These are phyloP conservation scores for Phytophthora nicotianae DNA, from an alignment of 352 stramenopile species.

Conservation along the genomic window DNA sequence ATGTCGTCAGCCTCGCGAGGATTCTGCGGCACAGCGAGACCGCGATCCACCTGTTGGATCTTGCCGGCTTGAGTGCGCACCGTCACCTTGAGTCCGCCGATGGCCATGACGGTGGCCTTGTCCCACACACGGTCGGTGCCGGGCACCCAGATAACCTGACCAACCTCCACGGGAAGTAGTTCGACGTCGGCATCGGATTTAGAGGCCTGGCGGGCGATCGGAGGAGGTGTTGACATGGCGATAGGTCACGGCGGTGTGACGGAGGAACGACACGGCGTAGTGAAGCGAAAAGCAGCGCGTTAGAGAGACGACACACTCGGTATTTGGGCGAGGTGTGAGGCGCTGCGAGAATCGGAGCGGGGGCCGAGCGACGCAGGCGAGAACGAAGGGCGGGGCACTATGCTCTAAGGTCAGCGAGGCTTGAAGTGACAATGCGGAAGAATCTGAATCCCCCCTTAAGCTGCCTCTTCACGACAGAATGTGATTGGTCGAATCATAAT, in stretches of 20 bases:
- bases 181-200: slow-evolving; percentile 73
- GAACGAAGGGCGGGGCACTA: slow-evolving; percentile 7
- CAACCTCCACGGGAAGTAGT: slow-evolving; percentile 76
- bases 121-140: slow-evolving; percentile 80
- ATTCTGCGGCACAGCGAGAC: slow-evolving; percentile 74
- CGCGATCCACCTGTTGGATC: slow-evolving; percentile 86
- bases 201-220: slow-evolving; percentile 70
- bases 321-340: neutral
- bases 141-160: slow-evolving; percentile 78
- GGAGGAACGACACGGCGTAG: neutral
- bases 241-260: slow-evolving; percentile 4
- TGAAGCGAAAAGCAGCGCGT: slow-evolving; percentile 1
- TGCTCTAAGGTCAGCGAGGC: slow-evolving; percentile 24
- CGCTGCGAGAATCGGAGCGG: slow-evolving; percentile 1
- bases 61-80: slow-evolving; percentile 84
- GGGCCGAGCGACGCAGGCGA: slow-evolving; percentile 2
- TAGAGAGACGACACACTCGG: slow-evolving; percentile 4
- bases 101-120: slow-evolving; percentile 81
- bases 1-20: slow-evolving; percentile 91
- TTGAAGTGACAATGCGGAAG: slow-evolving; percentile 47
- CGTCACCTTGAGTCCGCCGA: slow-evolving; percentile 86
- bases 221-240: slow-evolving; percentile 67
- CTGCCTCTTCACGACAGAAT: slow-evolving; percentile 17
- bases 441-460: slow-evolving; percentile 20
- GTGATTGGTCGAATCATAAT: slow-evolving; percentile 15